Conservation (phyloP, 305 asterid genomes). For the Fraxinus paxiana region DNA sequence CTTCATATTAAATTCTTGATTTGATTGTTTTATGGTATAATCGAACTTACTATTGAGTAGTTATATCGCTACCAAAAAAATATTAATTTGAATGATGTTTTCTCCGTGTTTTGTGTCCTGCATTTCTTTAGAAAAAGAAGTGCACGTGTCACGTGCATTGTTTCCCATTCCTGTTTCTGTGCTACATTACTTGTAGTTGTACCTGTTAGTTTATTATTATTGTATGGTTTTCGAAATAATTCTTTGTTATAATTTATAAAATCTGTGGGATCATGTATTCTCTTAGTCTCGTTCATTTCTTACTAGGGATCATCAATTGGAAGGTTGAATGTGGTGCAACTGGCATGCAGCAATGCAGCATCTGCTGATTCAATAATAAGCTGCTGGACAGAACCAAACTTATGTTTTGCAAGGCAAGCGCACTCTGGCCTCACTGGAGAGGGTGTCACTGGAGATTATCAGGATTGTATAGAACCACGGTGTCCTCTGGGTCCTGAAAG, state of each 20-base stretch:
- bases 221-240: neutral
- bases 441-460: conserved; percentile 44
- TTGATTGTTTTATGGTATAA: neutral
- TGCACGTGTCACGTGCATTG: neutral
- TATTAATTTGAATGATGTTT: neutral
- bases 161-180: neutral
- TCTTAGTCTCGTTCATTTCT: conserved; percentile 8
- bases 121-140: neutral
- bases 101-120: neutral
- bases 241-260: neutral
- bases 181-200: neutral
- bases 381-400: conserved; percentile 63
- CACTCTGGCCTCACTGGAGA: conserved; percentile 45
- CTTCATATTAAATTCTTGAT: neutral
- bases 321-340: conserved; percentile 35
- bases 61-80: neutral
- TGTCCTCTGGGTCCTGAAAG: conserved; percentile 55
- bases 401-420: conserved; percentile 39
- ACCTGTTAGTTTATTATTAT: neutral
- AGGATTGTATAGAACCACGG: conserved; percentile 75
- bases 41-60: neutral
- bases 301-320: conserved; percentile 44
- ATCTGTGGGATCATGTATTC: neutral
- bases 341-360: conserved; percentile 59
- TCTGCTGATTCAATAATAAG: conserved; percentile 59